Percentiles rank a stretch among this genome's conserved stretches.
These are phyloP conservation scores for Urtica urens DNA, from an alignment of 306 rosid genomes.

Conservation along the genomic window DNA sequence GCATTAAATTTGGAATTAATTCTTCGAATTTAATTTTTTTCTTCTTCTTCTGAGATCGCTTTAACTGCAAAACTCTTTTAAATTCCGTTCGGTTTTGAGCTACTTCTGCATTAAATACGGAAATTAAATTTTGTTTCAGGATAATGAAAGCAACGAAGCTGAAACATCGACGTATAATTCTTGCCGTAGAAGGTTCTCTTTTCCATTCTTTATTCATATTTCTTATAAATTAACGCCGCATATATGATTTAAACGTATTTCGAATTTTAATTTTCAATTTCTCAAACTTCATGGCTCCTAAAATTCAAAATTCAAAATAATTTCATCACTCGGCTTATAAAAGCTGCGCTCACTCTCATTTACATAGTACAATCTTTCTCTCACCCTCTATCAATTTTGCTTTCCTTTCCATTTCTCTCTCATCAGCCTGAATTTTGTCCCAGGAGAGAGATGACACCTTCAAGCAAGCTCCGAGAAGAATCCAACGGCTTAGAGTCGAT, in stretches of 20 bases:
- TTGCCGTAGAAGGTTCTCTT: constrained; percentile 44
- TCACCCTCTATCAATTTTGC: constrained; percentile 3
- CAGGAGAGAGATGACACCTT: constrained; percentile 61
- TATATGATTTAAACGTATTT: neutral
- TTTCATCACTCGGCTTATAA: neutral
- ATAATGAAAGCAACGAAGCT: constrained; percentile 60
- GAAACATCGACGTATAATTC: constrained; percentile 55
- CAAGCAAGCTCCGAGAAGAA: constrained; percentile 32
- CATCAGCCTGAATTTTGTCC: neutral
- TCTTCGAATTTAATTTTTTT: constrained; percentile 1
- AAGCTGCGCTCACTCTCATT: neutral
- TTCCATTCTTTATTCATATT: neutral
- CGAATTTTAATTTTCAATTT: constrained; percentile 5
- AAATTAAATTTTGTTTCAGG: constrained; percentile 29
- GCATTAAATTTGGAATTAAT: constrained; percentile 11
- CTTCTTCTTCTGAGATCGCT: constrained; percentile 17
- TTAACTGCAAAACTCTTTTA: constrained; percentile 21
- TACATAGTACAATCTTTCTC: neutral
- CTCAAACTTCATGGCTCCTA: neutral
- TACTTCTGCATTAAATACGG: constrained; percentile 15
- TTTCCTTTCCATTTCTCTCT: constrained; percentile 7
- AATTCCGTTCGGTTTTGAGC: constrained; percentile 19
- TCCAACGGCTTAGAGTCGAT: constrained; percentile 28
- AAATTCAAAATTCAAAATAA: constrained; percentile 27
- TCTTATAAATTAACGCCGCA: too few relatives aligned